Percentiles rank a stretch among this genome's conserved stretches.
Conservation (phyloP, 2,329 filamentous ascomycete genomes). For the Aphanocladium album region DNA sequence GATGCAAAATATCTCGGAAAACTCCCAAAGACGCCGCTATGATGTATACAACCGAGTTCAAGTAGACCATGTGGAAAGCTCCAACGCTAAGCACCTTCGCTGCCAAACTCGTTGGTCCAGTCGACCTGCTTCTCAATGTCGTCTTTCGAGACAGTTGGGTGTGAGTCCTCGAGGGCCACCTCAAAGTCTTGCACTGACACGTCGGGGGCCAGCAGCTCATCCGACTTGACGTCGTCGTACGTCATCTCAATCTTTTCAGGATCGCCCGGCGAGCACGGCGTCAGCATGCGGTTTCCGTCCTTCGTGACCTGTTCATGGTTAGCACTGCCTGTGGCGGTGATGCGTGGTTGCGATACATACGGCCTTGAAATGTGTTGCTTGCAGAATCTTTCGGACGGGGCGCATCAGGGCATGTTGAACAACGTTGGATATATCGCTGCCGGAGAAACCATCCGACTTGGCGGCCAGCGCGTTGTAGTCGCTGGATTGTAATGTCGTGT, state of each 20-base stretch:
- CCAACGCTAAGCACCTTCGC: conserved; percentile 60
- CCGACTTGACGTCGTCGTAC: conserved; percentile 81
- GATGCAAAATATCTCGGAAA: conserved; percentile 11
- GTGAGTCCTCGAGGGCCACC: conserved; percentile 79
- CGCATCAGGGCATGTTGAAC: conserved; percentile 98
- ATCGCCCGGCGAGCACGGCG: conserved; percentile 92
- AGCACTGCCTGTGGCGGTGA: conserved; percentile 6
- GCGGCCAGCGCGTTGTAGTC: conserved; percentile 79
- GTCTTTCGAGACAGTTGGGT: conserved; percentile 84
- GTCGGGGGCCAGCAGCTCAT: conserved; percentile 79
- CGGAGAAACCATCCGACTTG: conserved; percentile 88
- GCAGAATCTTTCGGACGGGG: conserved; percentile 92
- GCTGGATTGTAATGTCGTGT: conserved; percentile 70
- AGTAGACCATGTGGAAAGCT: neutral
- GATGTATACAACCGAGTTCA: conserved; percentile 8
- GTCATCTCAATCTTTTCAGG: conserved; percentile 83
- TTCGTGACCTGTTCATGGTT: conserved; percentile 54
- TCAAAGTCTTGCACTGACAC: conserved; percentile 89
- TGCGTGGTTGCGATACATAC: conserved; percentile 41
- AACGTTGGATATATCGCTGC: conserved; percentile 91
- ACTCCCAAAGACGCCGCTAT: conserved; percentile 15
- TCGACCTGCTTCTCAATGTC: conserved; percentile 81
- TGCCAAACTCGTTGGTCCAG: conserved; percentile 95
- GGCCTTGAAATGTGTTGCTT: conserved; percentile 95
- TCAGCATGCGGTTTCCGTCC: conserved; percentile 64